phyloP scores from a whole-genome alignment of 2,329 filamentous ascomycete species.

The Pleurostoma richardsiae region DNA sequence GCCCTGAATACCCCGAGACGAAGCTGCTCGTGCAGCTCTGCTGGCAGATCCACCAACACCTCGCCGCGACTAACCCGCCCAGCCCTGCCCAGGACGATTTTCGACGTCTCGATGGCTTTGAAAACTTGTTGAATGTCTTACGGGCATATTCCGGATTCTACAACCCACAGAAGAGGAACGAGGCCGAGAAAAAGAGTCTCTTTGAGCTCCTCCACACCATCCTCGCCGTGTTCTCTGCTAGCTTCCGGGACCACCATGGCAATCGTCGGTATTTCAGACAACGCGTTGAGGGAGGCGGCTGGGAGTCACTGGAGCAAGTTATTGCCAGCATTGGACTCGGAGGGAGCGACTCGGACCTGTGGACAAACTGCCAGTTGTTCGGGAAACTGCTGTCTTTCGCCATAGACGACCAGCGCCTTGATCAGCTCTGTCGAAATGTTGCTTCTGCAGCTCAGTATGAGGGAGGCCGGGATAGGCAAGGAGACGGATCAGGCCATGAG shows the following conservation, averaged over 20 bases:
- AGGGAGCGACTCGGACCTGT: conserved; percentile 61
- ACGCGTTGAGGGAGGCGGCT: conserved; percentile 71
- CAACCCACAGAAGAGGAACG: conserved; percentile 56
- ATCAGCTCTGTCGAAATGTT: conserved; percentile 59
- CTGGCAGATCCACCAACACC: conserved; percentile 61
- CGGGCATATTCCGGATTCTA: conserved; percentile 72
- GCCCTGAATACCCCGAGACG: conserved; percentile 42
- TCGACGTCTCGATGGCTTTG: conserved; percentile 73
- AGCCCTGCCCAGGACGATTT: conserved; percentile 70
- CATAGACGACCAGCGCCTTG: conserved; percentile 70
- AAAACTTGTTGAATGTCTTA: conserved; percentile 64
- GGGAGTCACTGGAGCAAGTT: conserved; percentile 69
- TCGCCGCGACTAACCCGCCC: conserved; percentile 41
- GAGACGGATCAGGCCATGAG: conserved; percentile 1
- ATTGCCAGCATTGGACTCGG: conserved; percentile 64
- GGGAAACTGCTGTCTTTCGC: conserved; percentile 78
- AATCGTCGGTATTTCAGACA: conserved; percentile 85
- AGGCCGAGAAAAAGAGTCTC: conserved; percentile 58
- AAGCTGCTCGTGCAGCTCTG: conserved; percentile 48
- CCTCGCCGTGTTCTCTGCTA: conserved; percentile 69
- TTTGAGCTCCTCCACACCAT: conserved; percentile 67
- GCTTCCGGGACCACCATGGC: conserved; percentile 72
- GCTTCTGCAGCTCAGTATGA: conserved; percentile 13
- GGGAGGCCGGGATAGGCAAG: neutral
- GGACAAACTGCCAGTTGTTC: conserved; percentile 69